Base-by-base conservation (phyloP, 768 basidiomycete genomes). In the Aureoboletus auriporus region DNA sequence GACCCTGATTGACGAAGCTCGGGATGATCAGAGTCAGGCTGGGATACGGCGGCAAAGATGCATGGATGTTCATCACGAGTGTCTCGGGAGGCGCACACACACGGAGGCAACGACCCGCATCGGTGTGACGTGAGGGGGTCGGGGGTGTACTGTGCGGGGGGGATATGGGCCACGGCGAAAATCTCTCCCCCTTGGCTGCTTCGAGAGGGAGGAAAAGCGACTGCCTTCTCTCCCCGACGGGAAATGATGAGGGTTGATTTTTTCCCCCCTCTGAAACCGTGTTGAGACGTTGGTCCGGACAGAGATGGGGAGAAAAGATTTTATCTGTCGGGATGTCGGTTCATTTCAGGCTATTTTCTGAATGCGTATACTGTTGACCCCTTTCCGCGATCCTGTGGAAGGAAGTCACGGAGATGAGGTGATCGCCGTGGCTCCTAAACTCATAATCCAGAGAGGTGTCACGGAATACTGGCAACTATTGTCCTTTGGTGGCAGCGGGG, bases 371-470 rank as follows among this genome's bases (percentile, higher is more conserved):
- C 35, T 46, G 43, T 41, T 39, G 3, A 9, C 29, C 53, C 47
- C 47, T 35, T 61, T 50, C 42, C 38, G 52, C 42, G 41, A 48
- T 49, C 49, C 53, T 64, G 54, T 56, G 20, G 54, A 14, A 47
- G 26, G 36, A 46, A n/a, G 27, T 36, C 12, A 44, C 60, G 63
- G 63, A 65, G 45, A 65, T 63, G 63, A 60, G 46, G 11, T 55
- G 62, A 60, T 63, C 51, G 53, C 63, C 62, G 60, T 56, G 35
- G 13, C 60, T 53, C 62, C 62, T 64, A 53, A 55, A 31, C 5
- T 33, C 2, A 31, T 10, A 10, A 49, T 49, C 54, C 51, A 62
- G 49, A 23, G n/a, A n/a, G n/a, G n/a, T n/a, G n/a, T 23, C 20
- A 23, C 20, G 20, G 20, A 23, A 23, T 23, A 23, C 20, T 23